A percentile compares a stretch with the other conserved stretches of the same genome.
These are phyloP conservation scores for Trichoderma sp. DNA, from an alignment of 2,329 filamentous ascomycete species.

Conservation along the genomic window DNA sequence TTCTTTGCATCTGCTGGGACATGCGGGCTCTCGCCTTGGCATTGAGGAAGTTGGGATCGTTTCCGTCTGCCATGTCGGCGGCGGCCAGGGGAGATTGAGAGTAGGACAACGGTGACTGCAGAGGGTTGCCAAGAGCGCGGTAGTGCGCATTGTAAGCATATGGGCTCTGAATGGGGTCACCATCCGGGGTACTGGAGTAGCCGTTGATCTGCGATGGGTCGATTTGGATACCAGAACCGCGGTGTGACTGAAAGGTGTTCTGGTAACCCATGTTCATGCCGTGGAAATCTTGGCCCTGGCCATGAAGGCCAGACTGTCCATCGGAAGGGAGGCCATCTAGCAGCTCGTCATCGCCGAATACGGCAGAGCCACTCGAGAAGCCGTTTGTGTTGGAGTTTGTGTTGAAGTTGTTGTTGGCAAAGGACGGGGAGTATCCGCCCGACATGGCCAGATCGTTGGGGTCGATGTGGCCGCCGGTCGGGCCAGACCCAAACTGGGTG, in stretches of 20 bases:
- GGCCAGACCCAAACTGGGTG: constrained; percentile 53
- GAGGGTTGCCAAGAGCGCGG: constrained; percentile 56
- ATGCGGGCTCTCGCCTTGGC: constrained; percentile 60
- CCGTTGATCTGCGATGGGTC: constrained; percentile 71
- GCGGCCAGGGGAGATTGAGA: constrained; percentile 41
- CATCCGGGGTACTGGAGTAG: constrained; percentile 89
- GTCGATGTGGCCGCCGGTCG: constrained; percentile 65
- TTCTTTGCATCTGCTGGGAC: constrained; percentile 65
- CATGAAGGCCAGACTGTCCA: constrained; percentile 49
- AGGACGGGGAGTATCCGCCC: constrained; percentile 59
- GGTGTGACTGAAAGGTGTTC: constrained; percentile 54
- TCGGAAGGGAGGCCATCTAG: constrained; percentile 68
- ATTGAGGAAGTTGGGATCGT: constrained; percentile 59
- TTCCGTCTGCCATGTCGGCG: constrained; percentile 49
- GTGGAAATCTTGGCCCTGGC: constrained; percentile 56
- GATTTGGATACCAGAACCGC: constrained; percentile 56
- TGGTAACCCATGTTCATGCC: constrained; percentile 60
- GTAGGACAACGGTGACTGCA: constrained; percentile 42
- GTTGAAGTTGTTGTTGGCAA: constrained; percentile 54
- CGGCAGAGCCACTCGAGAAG: constrained; percentile 74
- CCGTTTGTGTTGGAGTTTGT: constrained; percentile 61
- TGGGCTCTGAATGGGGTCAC: constrained; percentile 86
- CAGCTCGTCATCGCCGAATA: constrained; percentile 85
- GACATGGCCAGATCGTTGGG: constrained; percentile 79
- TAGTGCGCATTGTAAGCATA: constrained; percentile 84